Conservation (phyloP, 2,329 filamentous ascomycete genomes). For the Talaromyces sp. region DNA sequence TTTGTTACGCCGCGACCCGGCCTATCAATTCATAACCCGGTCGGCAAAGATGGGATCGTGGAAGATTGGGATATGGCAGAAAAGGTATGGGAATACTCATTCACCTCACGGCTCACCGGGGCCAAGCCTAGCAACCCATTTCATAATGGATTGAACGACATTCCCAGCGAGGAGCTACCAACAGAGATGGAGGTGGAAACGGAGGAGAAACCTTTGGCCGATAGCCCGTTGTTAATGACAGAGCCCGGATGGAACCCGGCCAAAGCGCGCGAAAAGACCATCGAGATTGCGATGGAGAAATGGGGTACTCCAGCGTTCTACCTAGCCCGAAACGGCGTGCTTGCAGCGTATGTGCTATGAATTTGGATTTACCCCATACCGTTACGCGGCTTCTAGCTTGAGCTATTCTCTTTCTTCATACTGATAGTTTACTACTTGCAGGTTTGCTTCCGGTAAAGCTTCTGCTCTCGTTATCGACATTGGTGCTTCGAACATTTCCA, state of each 20-base stretch:
- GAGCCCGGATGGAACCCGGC: conserved; percentile 89
- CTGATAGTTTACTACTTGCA: conserved; percentile 23
- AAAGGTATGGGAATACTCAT: conserved; percentile 88
- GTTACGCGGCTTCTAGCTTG: neutral
- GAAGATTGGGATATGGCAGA: conserved; percentile 95
- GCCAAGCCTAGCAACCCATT: conserved; percentile 68
- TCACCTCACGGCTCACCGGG: conserved; percentile 84
- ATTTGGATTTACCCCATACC: no score
- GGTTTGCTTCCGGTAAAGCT: conserved; percentile 88
- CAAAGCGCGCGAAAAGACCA: conserved; percentile 88
- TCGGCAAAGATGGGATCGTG: conserved; percentile 84
- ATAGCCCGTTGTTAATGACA: conserved; percentile 90
- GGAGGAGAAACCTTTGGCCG: conserved; percentile 76
- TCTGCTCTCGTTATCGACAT: conserved; percentile 91
- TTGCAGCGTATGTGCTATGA: conserved; percentile 68
- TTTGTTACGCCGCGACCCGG: conserved; percentile 75
- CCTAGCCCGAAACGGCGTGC: conserved; percentile 82
- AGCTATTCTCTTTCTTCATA: no score
- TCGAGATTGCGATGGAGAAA: conserved; percentile 95
- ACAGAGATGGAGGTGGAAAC: conserved; percentile 63
- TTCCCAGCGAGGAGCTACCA: conserved; percentile 59
- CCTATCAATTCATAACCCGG: conserved; percentile 88
- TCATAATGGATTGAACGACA: conserved; percentile 79
- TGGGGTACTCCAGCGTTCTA: conserved; percentile 97
- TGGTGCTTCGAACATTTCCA: conserved; percentile 82